Evolutionary conservation across 2,329 filamentous ascomycete genomes (phyloP), one percentile per base, ranked within the genome.

Genomic region (Zelopaecilomyces penicillatus): DNA sequence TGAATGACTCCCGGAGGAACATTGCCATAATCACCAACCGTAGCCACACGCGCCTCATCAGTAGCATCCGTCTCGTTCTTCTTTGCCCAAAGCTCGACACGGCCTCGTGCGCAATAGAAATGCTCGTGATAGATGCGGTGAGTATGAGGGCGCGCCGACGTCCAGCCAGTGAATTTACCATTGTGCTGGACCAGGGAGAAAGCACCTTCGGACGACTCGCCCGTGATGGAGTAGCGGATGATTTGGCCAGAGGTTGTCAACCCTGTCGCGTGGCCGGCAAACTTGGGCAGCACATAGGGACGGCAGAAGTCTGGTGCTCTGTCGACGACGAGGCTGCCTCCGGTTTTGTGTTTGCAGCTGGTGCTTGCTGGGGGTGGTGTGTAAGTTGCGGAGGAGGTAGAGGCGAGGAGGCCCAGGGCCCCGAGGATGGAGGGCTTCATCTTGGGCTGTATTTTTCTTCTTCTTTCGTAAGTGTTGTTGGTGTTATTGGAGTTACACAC

Each of bases 201-300:
- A 34, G 54, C 52, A 8, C 52, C 52, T 32, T 42, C 54, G 3
- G 54, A 56, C 0, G 54, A 56, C 31, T 54, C 52, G 33, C 48
- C 41, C 0, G 54, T 56, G 32, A 54, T 52, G 33, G 52, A 54
- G 38, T 49, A 53, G 35, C 50, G 50, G 35, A 54, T 53, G 37
- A 49, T 50, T 46, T 55, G 52, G 6, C 43, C 43, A 4, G 53
- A 48, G 8, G 43, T 26, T 5, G 54, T 54, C 37, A 57, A 41
- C 38, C 49, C 46, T 36, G 53, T 43, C 32, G 52, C 52, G 8
- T 47, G 50, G 36, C 54, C 54, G 27, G 47, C 44, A 44, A 52
- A 56, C 9, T 46, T 52, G 10, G 54, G 54, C 19, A 57, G 44
- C 19, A 57, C 54, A n/a, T 56, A 56, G 4, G 54, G 53, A 2